A percentile compares a stretch with the other conserved stretches of the same genome.
Conservation (phyloP, 2,329 filamentous ascomycete species). For the Colletotrichum lindemuthianum region DNA sequence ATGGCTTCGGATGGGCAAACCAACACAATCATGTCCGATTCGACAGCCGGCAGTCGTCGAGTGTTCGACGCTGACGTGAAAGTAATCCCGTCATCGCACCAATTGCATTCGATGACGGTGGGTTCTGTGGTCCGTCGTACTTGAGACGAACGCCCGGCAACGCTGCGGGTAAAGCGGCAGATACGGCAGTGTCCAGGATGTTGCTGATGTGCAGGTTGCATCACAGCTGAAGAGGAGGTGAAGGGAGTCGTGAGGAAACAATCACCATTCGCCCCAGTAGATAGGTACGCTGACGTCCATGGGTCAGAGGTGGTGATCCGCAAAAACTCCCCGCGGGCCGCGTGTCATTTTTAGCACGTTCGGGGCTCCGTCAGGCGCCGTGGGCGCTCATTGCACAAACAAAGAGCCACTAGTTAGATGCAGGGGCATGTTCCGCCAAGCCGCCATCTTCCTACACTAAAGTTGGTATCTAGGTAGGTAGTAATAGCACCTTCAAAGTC, state of each 20-base stretch:
- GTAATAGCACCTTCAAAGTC: conserved; percentile 22
- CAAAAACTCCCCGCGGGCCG: conserved; percentile 24
- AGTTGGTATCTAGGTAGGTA: background rate
- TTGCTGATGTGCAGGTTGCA: conserved; percentile 9
- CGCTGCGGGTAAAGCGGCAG: conserved; percentile 16
- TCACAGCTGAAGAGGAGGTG: no score
- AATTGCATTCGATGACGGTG: background rate
- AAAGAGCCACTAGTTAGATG: conserved; percentile 20
- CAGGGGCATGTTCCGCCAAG: conserved; percentile 33
- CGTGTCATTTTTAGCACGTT: conserved; percentile 14
- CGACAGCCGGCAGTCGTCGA: background rate
- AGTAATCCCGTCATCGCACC: no score
- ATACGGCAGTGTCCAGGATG: conserved; percentile 4
- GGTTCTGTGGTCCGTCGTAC: background rate
- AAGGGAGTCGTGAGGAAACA: no score
- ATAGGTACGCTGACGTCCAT: no score
- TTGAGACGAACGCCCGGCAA: conserved; percentile 20
- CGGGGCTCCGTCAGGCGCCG: conserved; percentile 18
- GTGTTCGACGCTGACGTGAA: background rate
- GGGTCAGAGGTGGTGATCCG: background rate
- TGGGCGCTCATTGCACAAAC: conserved; percentile 21
- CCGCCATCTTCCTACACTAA: conserved; percentile 3
- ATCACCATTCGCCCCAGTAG: no score
- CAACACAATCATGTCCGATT: no score
- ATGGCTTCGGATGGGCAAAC: no score